These are phyloP conservation scores for Nepenthes gracilis DNA, from an alignment of 148 eudicot species.

Conservation along the genomic window DNA sequence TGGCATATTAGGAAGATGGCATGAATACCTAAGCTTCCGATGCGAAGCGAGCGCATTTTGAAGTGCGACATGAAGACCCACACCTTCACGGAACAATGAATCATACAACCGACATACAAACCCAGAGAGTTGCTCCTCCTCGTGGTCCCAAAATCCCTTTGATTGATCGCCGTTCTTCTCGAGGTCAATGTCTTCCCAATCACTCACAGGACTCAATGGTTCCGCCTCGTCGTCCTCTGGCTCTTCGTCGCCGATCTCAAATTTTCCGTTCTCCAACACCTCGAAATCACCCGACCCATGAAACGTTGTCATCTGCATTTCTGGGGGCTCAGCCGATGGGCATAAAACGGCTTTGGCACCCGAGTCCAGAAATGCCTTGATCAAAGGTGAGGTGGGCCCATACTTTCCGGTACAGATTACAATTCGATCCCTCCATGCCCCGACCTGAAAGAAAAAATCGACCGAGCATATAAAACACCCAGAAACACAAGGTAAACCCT, in stretches of 20 bases:
- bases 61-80: constrained; percentile 45
- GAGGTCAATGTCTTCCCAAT: constrained; percentile 90
- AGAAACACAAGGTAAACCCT: too few species aligned
- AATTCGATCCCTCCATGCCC: constrained; percentile 96
- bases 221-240: constrained; percentile 53
- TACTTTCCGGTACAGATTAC: constrained; percentile 65
- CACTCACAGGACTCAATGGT: constrained; percentile 67
- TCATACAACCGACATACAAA: constrained; percentile 67
- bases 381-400: constrained; percentile 51
- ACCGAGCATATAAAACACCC: neutral
- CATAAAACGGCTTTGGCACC: constrained; percentile 94
- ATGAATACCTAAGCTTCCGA: constrained; percentile 62
- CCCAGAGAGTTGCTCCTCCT: constrained; percentile 73
- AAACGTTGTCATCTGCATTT: constrained; percentile 57
- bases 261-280: constrained; percentile 61
- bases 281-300: constrained; percentile 57
- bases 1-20: constrained; percentile 62
- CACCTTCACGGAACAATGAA: constrained; percentile 55
- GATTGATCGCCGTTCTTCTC: constrained; percentile 51
- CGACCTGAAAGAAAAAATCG: constrained; percentile 36
- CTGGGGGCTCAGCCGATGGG: constrained; percentile 75
- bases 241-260: constrained; percentile 85
- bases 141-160: constrained; percentile 54
- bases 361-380: constrained; percentile 76
- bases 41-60: constrained; percentile 58